Percentiles rank a stretch among this genome's conserved stretches.
Conservation (phyloP, 2,329 filamentous ascomycete genomes). For the Bipolaris bicolor region DNA sequence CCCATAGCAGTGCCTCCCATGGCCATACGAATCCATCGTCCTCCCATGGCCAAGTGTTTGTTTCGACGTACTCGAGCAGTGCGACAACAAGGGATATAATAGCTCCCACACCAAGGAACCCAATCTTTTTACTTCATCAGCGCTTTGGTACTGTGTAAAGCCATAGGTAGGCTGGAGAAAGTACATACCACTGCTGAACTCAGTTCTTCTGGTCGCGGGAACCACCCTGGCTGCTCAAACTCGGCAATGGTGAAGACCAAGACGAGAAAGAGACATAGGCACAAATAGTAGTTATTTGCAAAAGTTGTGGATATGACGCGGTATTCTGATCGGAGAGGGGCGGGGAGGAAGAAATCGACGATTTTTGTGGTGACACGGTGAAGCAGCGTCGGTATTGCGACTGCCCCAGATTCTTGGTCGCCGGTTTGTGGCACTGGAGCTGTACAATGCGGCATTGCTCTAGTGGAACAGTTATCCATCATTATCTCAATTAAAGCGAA, state of each 20-base stretch:
- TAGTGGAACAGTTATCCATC: not conserved
- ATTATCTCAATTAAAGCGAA: not conserved
- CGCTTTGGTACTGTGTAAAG: not conserved
- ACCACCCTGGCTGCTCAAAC: constrained; percentile 9
- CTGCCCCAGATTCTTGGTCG: not conserved
- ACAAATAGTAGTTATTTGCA: not conserved
- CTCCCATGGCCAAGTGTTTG: constrained; percentile 14
- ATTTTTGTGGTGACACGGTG: not conserved
- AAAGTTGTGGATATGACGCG: not conserved
- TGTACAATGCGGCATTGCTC: not conserved
- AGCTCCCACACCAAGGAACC: not conserved
- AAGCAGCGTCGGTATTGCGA: not conserved
- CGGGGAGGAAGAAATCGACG: constrained; percentile 4
- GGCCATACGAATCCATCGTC: constrained; percentile 14
- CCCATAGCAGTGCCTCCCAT: constrained; percentile 13
- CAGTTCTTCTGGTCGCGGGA: constrained; percentile 4
- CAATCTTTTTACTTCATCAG: not conserved
- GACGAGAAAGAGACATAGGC: not conserved
- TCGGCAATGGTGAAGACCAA: constrained; percentile 5
- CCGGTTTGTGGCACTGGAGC: not conserved
- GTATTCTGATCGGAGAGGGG: constrained; percentile 7
- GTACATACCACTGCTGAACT: constrained; percentile 1
- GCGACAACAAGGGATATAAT: constrained; percentile 5
- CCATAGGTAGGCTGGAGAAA: not conserved
- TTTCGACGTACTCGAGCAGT: constrained; percentile 8